Percentiles rank a stretch among this genome's conserved stretches.
phyloP scores from a whole-genome alignment of 805 yeast species.

The Candida ovalis region DNA sequence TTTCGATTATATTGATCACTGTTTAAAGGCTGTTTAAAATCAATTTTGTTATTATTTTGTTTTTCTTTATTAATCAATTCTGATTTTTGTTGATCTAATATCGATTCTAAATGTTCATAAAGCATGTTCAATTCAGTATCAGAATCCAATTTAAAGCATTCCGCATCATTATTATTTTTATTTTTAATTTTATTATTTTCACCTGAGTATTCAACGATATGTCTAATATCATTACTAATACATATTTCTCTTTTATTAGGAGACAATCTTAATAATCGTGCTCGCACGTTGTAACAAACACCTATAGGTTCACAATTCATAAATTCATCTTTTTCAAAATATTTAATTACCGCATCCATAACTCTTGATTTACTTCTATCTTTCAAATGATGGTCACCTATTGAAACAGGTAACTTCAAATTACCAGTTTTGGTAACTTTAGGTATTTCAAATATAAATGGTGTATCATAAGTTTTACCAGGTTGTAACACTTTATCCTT shows the following conservation, averaged over 20 bases:
- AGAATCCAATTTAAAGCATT: neutral
- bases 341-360: neutral
- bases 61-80: neutral
- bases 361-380: neutral
- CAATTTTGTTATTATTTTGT: neutral
- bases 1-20: neutral
- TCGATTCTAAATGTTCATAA: neutral
- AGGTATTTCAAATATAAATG: slow-evolving; percentile 18
- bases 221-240: slow-evolving; percentile 16
- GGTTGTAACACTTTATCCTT: slow-evolving; percentile 14
- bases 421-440: slow-evolving; percentile 8
- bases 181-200: neutral
- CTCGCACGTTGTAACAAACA: slow-evolving; percentile 17
- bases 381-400: slow-evolving; percentile 15
- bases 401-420: slow-evolving; percentile 12
- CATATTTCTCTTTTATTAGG: slow-evolving; percentile 2
- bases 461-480: slow-evolving; percentile 10
- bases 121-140: neutral
- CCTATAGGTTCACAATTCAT: slow-evolving; percentile 4
- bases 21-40: neutral
- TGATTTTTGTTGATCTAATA: neutral
- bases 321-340: neutral
- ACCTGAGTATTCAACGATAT: slow-evolving; percentile 10
- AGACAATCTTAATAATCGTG: slow-evolving; percentile 10
- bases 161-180: too few relatives aligned